A percentile compares a stretch with the other conserved stretches of the same genome.
phyloP scores from a whole-genome alignment of 371 early-diverging fungal species.

The Parasitella parasitica region DNA sequence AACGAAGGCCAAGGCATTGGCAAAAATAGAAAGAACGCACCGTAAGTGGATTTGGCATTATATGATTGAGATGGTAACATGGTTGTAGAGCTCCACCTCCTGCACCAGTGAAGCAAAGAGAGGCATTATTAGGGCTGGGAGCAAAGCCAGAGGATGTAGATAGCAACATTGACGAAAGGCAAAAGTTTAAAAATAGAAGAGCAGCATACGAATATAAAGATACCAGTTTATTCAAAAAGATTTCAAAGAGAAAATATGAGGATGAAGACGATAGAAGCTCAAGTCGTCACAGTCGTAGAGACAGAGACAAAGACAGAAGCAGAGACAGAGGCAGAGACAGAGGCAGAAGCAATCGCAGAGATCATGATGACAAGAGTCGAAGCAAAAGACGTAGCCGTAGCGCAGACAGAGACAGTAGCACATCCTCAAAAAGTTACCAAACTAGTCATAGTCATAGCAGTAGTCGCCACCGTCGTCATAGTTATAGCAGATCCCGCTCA shows the following conservation, averaged over 20 bases:
- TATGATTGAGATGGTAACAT: too few species aligned
- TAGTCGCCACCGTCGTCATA: constrained; percentile 2
- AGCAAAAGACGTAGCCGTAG: constrained; percentile 6
- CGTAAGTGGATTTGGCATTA: constrained; percentile 23
- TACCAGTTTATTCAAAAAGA: constrained; percentile 44
- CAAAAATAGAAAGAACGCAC: constrained; percentile 36
- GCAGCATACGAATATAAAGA: constrained; percentile 44
- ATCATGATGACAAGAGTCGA: background rate
- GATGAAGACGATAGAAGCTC: constrained; percentile 9
- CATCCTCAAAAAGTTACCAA: background rate
- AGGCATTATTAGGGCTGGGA: constrained; percentile 74
- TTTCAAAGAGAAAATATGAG: constrained; percentile 33
- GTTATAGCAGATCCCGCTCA: constrained; percentile 1
- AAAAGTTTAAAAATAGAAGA: constrained; percentile 24
- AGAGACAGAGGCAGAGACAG: background rate
- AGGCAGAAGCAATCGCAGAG: too few species aligned
- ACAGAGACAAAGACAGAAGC: background rate
- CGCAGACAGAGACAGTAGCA: constrained; percentile 10
- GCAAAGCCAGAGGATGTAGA: constrained; percentile 60
- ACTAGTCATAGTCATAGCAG: background rate
- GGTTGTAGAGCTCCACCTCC: constrained; percentile 43
- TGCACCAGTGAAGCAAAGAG: constrained; percentile 55
- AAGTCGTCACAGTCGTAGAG: background rate
- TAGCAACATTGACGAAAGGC: constrained; percentile 3
- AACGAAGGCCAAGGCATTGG: constrained; percentile 73